Conservation (phyloP, 257 asterid species). For the Schizonepeta tenuifolia region DNA sequence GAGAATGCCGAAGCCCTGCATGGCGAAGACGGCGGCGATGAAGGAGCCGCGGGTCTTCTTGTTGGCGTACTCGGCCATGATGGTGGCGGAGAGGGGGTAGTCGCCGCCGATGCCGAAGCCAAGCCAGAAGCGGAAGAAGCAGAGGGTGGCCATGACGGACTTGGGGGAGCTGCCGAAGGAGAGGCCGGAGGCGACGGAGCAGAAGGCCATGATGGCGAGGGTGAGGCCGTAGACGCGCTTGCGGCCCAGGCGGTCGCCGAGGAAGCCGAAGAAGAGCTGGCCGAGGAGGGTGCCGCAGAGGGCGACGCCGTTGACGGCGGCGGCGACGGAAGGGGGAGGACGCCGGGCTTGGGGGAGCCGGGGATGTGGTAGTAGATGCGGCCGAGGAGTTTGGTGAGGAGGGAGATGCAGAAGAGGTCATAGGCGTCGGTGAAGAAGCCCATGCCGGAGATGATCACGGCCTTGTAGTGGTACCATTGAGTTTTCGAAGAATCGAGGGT, state of each 20-base stretch:
- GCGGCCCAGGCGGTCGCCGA: constrained; percentile 40
- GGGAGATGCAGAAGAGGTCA: constrained; percentile 34
- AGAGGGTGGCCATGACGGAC: constrained; percentile 32
- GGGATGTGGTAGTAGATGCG: constrained; percentile 34
- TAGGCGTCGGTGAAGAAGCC: constrained; percentile 40
- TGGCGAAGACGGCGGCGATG: constrained; percentile 39
- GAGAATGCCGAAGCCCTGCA: constrained; percentile 42
- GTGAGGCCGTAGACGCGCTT: constrained; percentile 38
- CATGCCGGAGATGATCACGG: constrained; percentile 38
- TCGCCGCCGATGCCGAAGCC: constrained; percentile 39
- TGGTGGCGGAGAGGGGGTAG: constrained; percentile 41
- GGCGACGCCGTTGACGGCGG: constrained; percentile 36
- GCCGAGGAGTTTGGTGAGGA: constrained; percentile 36
- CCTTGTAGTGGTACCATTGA: constrained; percentile 36
- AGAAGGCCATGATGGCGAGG: constrained; percentile 31
- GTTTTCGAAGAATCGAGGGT: constrained; percentile 26
- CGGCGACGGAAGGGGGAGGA: constrained; percentile 33
- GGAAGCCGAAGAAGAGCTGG: constrained; percentile 38
- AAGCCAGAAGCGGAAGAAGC: constrained; percentile 42
- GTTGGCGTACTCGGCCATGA: constrained; percentile 40
- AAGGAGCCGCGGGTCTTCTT: constrained; percentile 36
- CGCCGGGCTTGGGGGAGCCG: constrained; percentile 31
- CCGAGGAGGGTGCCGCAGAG: constrained; percentile 40
- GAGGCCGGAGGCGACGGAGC: constrained; percentile 36
- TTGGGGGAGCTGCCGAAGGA: constrained; percentile 36